Evolutionary conservation across 192 early-diverging fungal genomes (phyloP).

Genomic region (Podila epicladia): DNA sequence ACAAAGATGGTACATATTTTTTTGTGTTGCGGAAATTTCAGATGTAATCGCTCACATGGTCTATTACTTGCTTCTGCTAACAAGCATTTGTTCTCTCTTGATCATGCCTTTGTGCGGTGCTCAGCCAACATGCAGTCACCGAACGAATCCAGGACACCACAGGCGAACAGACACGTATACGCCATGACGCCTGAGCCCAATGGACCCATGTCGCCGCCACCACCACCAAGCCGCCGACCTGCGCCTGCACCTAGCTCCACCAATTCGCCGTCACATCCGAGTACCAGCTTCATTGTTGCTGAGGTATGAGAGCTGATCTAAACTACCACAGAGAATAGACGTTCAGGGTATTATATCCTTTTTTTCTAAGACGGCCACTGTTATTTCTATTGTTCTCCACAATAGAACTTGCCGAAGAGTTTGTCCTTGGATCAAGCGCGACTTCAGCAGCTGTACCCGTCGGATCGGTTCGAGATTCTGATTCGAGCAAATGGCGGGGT

Average conservation of each 20-base stretch:
- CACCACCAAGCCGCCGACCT: conserved; percentile 1
- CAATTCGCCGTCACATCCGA: neutral
- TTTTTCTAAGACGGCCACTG: neutral
- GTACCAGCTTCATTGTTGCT: conserved; percentile 13
- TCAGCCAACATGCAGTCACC: conserved; percentile 4
- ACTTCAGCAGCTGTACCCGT: conserved; percentile 52
- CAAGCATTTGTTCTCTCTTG: neutral
- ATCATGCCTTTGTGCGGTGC: neutral
- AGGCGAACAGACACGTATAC: conserved; percentile 8
- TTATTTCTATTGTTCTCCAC: neutral
- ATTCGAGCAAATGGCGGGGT: conserved; percentile 18
- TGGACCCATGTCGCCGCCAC: conserved; percentile 11
- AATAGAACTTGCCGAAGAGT: conserved; percentile 50
- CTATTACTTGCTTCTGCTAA: neutral
- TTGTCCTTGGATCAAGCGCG: conserved; percentile 30
- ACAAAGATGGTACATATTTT: conserved; percentile 40
- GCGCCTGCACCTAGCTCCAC: neutral
- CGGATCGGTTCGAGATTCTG: conserved; percentile 59
- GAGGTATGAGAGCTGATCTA: conserved; percentile 7
- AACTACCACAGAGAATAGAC: no score
- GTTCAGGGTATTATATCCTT: neutral
- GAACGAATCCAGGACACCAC: conserved; percentile 2
- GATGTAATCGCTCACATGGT: neutral
- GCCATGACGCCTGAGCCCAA: conserved; percentile 8
- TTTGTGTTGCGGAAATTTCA: neutral